phyloP scores from a whole-genome alignment of 345 rosid genomes.

The Hevea brasiliensis region DNA sequence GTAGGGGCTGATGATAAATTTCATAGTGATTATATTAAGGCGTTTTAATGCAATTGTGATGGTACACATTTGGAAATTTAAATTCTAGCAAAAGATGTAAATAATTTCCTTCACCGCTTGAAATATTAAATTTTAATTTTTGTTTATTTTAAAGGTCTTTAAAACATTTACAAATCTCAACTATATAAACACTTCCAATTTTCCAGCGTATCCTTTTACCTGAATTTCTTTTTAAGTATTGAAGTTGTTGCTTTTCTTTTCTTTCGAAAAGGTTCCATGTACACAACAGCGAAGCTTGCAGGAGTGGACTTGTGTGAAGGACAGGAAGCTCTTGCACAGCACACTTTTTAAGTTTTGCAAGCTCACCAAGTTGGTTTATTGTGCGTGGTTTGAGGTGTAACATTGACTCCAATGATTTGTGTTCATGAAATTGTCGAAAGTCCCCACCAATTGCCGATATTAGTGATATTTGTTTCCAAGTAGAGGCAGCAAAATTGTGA shows the following conservation, averaged over 20 bases:
- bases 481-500: slow-evolving; percentile 19
- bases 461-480: slow-evolving; percentile 19
- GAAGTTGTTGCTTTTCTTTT: slow-evolving; percentile 36
- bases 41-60: background rate
- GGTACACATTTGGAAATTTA: background rate
- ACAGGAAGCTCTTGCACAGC: slow-evolving; percentile 37
- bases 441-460: slow-evolving; percentile 20
- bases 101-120: background rate
- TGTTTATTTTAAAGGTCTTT: background rate
- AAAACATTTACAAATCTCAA: slow-evolving; percentile 15
- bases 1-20: background rate
- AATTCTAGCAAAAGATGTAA: no score
- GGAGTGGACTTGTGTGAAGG: slow-evolving; percentile 43
- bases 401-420: slow-evolving; percentile 24
- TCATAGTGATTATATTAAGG: background rate
- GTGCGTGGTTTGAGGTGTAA: slow-evolving; percentile 25
- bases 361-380: slow-evolving; percentile 31
- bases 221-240: slow-evolving; percentile 21
- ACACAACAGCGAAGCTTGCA: slow-evolving; percentile 37
- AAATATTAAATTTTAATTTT: background rate
- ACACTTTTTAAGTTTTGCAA: slow-evolving; percentile 43
- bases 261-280: slow-evolving; percentile 40
- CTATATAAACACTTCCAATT: slow-evolving; percentile 4
- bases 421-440: slow-evolving; percentile 2
- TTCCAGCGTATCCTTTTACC: slow-evolving; percentile 9